phyloP scores from a whole-genome alignment of 352 stramenopile species.

The Phytophthora cactorum region DNA sequence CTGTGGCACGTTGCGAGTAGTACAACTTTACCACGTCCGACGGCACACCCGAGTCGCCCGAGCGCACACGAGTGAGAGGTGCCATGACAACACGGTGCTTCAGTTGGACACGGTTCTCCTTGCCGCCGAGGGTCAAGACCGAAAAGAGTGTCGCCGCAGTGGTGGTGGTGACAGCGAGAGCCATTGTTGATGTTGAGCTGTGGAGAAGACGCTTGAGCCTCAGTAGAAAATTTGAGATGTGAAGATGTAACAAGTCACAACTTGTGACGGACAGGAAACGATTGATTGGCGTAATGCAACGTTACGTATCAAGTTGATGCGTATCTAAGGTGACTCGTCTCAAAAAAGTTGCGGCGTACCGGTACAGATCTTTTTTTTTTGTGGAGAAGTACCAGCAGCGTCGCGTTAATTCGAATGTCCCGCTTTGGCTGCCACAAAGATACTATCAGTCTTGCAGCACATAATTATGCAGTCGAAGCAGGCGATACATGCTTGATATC shows the following conservation, averaged over 20 bases:
- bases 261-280: not conserved
- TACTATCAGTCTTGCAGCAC: not conserved
- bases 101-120: slow-evolving; percentile 33
- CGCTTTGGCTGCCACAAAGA: no score
- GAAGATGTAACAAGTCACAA: not conserved
- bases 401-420: no score
- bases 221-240: not conserved
- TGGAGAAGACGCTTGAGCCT: not conserved
- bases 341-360: not conserved
- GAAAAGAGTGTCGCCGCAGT: slow-evolving; percentile 35
- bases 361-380: not conserved
- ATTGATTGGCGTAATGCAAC: not conserved
- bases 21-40: slow-evolving; percentile 23
- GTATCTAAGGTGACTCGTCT: not conserved
- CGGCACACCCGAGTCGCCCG: slow-evolving; percentile 30
- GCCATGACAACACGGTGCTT: slow-evolving; percentile 57
- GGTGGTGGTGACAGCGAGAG: not conserved
- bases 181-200: not conserved
- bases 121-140: slow-evolving; percentile 32
- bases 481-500: no score
- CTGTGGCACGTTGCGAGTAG: slow-evolving; percentile 47
- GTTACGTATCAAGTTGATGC: no score
- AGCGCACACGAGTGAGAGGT: slow-evolving; percentile 43
- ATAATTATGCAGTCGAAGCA: not conserved
- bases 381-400: no score